Evolutionary conservation across 352 stramenopile genomes (phyloP), one percentile per base, ranked within the genome.

Genomic region (Plasmopara muralis): DNA sequence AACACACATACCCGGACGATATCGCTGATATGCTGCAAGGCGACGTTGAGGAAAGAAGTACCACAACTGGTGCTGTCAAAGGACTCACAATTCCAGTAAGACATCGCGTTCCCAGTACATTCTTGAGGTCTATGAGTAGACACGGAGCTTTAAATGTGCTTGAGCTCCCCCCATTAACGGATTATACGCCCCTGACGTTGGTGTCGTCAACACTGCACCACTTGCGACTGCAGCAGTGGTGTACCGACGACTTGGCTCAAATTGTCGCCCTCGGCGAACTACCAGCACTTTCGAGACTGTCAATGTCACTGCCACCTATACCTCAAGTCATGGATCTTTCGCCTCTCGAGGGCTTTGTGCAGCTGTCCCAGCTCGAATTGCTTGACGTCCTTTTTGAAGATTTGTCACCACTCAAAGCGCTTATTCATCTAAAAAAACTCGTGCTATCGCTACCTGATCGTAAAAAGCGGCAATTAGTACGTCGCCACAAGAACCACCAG

Each of bases 381-480:
- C 49, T 79, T 7, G 68, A 86, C 44, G 62, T 75, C 25, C 55
- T 81, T 20, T 77, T 75, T 47, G 64, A 74, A 47, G 70, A 86
- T 38, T 55, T 83, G 34, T 46, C 62, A 20, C 70, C 75, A 9
- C 30, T 86, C 0, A 59, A 56, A 18, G 52, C 60, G 16, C 66
- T 86, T 15, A 39, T 62, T 25, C 68, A 76, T 46, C 56, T 86
- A 33, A 53, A 75, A 40, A 81, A 78, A 49, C 51, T 86, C 16
- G 69, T 76, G 44, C 44, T 86, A 25, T 77, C 62, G 29, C 61
- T 81, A 15, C 61, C 43, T 35, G 64, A 73, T 53, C 71, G 68
- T 33, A 57, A 50, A 7, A 81, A 81, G 49, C 71, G 71, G 5
- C 65, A 77, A 38, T 37, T 81, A 8, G 55, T 56, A 2, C 65